Conservation (phyloP, 768 basidiomycete genomes). For the Termitomyces sp. region DNA sequence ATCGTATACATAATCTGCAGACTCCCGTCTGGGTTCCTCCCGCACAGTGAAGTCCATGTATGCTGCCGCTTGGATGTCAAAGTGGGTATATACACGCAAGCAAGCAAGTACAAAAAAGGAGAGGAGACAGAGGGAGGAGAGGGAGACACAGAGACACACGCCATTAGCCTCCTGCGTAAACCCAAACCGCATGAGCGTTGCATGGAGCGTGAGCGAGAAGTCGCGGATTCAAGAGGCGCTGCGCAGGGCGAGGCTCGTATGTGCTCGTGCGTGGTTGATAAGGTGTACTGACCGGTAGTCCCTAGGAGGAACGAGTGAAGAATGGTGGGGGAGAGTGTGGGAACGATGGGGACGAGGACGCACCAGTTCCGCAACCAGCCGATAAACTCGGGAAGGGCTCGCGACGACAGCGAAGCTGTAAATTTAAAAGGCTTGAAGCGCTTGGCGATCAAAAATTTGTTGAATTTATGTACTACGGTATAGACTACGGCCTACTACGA, state of each 20-base stretch:
- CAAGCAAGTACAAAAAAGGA: not conserved
- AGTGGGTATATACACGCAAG: no score
- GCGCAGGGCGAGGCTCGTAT: no score
- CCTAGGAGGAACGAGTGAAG: no score
- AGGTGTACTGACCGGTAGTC: no score
- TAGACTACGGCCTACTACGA: no score
- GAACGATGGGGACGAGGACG: constrained; percentile 11
- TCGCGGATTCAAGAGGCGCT: constrained; percentile 94
- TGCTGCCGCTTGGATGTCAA: no score
- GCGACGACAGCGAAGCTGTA: constrained; percentile 93
- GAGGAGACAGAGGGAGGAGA: not conserved
- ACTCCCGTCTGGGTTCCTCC: constrained; percentile 87
- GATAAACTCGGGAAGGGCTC: constrained; percentile 88
- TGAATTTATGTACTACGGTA: no score
- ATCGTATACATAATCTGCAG: constrained; percentile 98
- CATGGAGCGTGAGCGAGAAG: constrained; percentile 93
- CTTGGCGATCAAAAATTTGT: no score
- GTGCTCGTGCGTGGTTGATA: not conserved
- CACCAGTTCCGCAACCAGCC: constrained; percentile 90
- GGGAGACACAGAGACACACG: no score
- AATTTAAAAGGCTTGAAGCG: no score
- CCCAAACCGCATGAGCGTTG: constrained; percentile 86
- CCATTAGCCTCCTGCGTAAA: constrained; percentile 92
- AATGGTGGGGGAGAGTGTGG: no score
- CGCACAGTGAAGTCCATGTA: constrained; percentile 88